Conservation (phyloP, 164 flowering plant species). For the Vitis amurensis region DNA sequence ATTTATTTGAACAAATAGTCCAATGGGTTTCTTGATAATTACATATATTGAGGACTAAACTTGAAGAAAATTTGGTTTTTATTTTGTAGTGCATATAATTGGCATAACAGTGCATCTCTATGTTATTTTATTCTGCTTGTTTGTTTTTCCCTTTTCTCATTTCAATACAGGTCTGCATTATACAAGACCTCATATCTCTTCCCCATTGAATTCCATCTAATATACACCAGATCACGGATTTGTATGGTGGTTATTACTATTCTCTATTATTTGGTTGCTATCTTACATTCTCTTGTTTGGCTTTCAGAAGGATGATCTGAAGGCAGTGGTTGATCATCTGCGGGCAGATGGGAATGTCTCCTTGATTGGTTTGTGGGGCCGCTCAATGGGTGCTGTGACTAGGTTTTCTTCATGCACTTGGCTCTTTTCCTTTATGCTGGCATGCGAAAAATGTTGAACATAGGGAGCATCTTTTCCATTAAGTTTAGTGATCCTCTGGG, state of each 20-base stretch:
- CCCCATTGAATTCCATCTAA: no score
- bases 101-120: not conserved
- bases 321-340: slow-evolving; percentile 75
- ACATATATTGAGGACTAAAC: not conserved
- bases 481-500: no score
- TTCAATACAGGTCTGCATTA: not conserved
- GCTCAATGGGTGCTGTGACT: slow-evolving; percentile 99
- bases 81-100: not conserved
- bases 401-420: slow-evolving; percentile 47
- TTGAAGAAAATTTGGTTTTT: not conserved
- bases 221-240: not conserved
- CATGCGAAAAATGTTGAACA: not conserved
- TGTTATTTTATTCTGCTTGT: not conserved
- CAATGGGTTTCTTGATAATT: not conserved
- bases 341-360: slow-evolving; percentile 84
- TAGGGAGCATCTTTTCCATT: not conserved
- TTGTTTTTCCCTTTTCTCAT: not conserved
- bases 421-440: slow-evolving; percentile 1
- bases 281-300: slow-evolving; percentile 8
- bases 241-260: not conserved
- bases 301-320: slow-evolving; percentile 94
- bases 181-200: not conserved
- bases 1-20: not conserved
- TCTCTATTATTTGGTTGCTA: not conserved
- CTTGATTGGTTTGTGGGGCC: slow-evolving; percentile 98